phyloP scores from a whole-genome alignment of 2,329 filamentous ascomycete species.

The Cercospora sp. region DNA sequence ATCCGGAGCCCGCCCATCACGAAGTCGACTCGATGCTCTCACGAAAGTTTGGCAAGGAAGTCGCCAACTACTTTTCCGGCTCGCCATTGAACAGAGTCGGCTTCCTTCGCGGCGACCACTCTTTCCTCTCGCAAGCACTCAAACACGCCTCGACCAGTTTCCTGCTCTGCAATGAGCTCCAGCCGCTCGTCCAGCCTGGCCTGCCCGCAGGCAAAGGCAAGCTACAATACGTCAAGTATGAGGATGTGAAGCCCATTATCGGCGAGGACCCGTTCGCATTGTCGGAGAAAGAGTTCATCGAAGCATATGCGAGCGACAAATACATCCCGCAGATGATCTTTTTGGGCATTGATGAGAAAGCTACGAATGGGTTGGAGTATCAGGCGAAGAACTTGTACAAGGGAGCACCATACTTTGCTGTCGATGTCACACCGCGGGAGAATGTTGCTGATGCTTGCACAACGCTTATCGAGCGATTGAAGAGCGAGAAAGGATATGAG shows the following conservation, averaged over 20 bases:
- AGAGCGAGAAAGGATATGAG: slow-evolving; percentile 59
- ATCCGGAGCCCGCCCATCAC: slow-evolving; percentile 60
- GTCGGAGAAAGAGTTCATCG: slow-evolving; percentile 71
- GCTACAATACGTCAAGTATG: slow-evolving; percentile 68
- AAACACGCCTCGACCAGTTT: slow-evolving; percentile 67
- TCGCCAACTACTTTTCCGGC: slow-evolving; percentile 80
- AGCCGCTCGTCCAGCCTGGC: slow-evolving; percentile 61
- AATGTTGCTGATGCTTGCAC: slow-evolving; percentile 63
- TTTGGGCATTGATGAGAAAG: slow-evolving; percentile 74
- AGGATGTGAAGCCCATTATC: slow-evolving; percentile 70
- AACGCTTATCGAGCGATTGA: slow-evolving; percentile 59
- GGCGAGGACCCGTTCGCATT: slow-evolving; percentile 69
- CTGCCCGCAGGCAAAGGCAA: slow-evolving; percentile 42
- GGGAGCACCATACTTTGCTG: slow-evolving; percentile 81
- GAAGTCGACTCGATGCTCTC: slow-evolving; percentile 69
- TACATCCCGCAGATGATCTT: slow-evolving; percentile 75
- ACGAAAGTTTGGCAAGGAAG: slow-evolving; percentile 74
- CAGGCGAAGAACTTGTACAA: slow-evolving; percentile 67
- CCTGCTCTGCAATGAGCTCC: slow-evolving; percentile 75
- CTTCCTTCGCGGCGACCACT: slow-evolving; percentile 70
- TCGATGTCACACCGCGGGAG: slow-evolving; percentile 76
- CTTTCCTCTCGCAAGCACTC: slow-evolving; percentile 70
- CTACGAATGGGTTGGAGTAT: slow-evolving; percentile 58
- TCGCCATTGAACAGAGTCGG: slow-evolving; percentile 76
- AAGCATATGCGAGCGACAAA: slow-evolving; percentile 70